Evolutionary conservation across 2,329 filamentous ascomycete species (phyloP).

Genomic region (Fusarium euwallaceae): DNA sequence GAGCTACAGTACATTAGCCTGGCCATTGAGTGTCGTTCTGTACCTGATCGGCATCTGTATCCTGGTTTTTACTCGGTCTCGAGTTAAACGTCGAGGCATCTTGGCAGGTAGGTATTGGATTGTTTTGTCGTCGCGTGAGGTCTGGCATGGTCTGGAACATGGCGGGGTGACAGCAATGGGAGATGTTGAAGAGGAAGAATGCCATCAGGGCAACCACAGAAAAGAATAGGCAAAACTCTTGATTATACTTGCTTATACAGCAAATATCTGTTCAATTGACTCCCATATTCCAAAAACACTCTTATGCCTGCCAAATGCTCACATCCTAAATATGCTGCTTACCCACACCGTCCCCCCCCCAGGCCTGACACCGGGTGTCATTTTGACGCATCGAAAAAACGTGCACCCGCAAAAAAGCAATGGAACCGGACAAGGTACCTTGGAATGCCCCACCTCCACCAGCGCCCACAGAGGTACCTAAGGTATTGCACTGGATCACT

Average conservation of each 20-base stretch:
- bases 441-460: conserved; percentile 33
- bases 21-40: conserved; percentile 40
- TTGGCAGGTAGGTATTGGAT: conserved; percentile 38
- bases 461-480: conserved; percentile 6
- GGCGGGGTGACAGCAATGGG: background rate
- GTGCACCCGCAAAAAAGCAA: conserved; percentile 28
- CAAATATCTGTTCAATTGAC: background rate
- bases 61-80: conserved; percentile 21
- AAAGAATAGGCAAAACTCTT: background rate
- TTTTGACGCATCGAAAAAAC: conserved; percentile 29
- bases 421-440: conserved; percentile 19
- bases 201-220: background rate
- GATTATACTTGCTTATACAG: background rate
- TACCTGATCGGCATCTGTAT: conserved; percentile 44
- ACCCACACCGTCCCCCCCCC: conserved; percentile 9
- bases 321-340: conserved; percentile 10
- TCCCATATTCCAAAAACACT: background rate
- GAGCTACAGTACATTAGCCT: conserved; percentile 5
- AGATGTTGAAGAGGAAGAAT: background rate
- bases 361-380: conserved; percentile 38
- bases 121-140: conserved; percentile 31
- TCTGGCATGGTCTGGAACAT: conserved; percentile 15
- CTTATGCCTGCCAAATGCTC: conserved; percentile 17
- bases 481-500: conserved; percentile 15
- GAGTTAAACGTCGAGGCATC: conserved; percentile 20